Percentiles rank a stretch among this genome's conserved stretches.
Conservation (phyloP, 345 rosid genomes). For the Hibiscus tridactylites region DNA sequence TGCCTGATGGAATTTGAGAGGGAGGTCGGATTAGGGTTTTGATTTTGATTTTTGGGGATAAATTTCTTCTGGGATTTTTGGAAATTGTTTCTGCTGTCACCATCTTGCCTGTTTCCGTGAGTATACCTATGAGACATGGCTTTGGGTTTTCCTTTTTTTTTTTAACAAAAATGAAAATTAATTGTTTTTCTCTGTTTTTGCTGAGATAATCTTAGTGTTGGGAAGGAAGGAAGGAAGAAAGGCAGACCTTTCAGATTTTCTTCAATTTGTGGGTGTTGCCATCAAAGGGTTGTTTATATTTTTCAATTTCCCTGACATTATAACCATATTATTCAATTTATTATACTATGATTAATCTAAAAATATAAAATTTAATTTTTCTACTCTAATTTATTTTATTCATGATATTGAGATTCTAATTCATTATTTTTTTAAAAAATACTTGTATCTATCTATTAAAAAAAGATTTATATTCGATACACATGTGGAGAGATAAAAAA, state of each 20-base stretch:
- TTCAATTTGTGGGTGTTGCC: not conserved
- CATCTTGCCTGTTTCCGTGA: slow-evolving; percentile 23
- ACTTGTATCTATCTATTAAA: too few species aligned
- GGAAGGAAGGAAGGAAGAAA: not conserved
- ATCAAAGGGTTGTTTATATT: not conserved
- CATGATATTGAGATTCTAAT: too few species aligned
- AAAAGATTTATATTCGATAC: too few species aligned
- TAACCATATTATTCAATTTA: too few species aligned
- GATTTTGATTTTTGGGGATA: slow-evolving; percentile 37
- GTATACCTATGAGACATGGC: slow-evolving; percentile 44
- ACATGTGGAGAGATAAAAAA: too few species aligned
- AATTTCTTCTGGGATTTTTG: slow-evolving; percentile 37
- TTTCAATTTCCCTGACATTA: too few species aligned
- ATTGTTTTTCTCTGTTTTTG: not conserved
- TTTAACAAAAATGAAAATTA: not conserved
- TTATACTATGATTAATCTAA: not conserved
- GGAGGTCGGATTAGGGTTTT: slow-evolving; percentile 26
- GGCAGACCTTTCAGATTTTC: not conserved
- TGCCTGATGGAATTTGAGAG: slow-evolving; percentile 61
- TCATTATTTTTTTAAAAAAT: too few species aligned
- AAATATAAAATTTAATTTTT: too few species aligned
- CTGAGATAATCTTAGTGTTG: not conserved
- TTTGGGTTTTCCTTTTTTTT: not conserved
- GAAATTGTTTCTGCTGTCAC: slow-evolving; percentile 19
- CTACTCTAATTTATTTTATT: too few species aligned